Evolutionary conservation across 495 filamentous ascomycete species (phyloP).

Genomic region (Podospora didyma): DNA sequence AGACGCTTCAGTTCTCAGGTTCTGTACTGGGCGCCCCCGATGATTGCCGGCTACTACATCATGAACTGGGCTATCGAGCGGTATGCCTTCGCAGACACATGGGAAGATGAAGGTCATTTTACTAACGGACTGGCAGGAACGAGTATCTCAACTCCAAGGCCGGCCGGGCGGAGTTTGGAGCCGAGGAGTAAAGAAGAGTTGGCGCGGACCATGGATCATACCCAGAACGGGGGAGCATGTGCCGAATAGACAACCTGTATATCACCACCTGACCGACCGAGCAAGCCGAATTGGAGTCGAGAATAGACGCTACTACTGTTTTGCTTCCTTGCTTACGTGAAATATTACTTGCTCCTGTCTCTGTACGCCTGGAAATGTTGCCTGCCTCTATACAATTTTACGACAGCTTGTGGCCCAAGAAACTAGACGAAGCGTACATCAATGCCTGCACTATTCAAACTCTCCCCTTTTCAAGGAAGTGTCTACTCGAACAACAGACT

Average conservation of each 20-base stretch:
- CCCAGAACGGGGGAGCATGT: slow-evolving; percentile 12
- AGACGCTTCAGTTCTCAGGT: slow-evolving; percentile 61
- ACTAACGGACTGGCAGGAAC: slow-evolving; percentile 57
- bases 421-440: no score
- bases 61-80: slow-evolving; percentile 85
- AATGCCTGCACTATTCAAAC: no score
- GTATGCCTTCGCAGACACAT: slow-evolving; percentile 47
- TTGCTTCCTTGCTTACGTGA: not conserved
- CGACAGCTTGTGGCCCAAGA: no score
- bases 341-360: not conserved
- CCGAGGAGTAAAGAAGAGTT: slow-evolving; percentile 36
- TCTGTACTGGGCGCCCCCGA: slow-evolving; percentile 77
- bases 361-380: not conserved
- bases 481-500: no score
- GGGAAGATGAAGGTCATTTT: slow-evolving; percentile 1
- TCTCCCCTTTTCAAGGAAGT: no score
- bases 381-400: no score
- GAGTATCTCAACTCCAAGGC: slow-evolving; percentile 89
- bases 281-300: slow-evolving; percentile 1
- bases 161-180: slow-evolving; percentile 60
- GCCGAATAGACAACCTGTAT: slow-evolving; percentile 30
- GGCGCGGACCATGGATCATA: not conserved
- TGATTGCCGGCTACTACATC: slow-evolving; percentile 66
- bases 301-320: not conserved
- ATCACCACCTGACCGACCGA: slow-evolving; percentile 15